Evolutionary conservation across 1,139 yeast species (phyloP).

Genomic region (Wickerhamomyces sp.): DNA sequence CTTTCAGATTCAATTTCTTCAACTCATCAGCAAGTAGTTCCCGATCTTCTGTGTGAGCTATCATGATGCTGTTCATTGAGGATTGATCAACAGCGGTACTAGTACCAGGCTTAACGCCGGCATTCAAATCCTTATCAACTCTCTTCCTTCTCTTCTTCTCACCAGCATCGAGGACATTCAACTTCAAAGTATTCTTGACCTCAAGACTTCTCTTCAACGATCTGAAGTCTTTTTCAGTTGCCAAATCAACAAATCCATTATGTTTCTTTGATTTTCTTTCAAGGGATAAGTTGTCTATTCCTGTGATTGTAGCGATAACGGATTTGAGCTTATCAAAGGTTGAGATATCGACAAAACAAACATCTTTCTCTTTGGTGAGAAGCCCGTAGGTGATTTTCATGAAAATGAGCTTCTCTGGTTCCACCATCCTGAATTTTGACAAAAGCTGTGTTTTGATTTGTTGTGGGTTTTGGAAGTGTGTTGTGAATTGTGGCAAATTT

Average conservation of each 20-base stretch:
- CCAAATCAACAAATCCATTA: conserved; percentile 36
- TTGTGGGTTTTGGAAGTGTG: too few species aligned
- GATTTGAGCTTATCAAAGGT: neutral
- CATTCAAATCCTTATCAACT: neutral
- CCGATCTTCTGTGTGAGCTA: neutral
- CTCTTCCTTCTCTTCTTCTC: neutral
- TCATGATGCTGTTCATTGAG: neutral
- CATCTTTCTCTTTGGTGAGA: too few species aligned
- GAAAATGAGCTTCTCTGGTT: too few species aligned
- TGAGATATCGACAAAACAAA: too few species aligned
- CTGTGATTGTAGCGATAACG: neutral
- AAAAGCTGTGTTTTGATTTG: too few species aligned
- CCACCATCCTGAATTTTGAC: too few species aligned
- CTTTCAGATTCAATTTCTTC: neutral
- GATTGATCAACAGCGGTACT: neutral
- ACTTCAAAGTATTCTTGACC: conserved; percentile 27
- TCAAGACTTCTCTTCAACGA: conserved; percentile 39
- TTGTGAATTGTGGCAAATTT: too few species aligned
- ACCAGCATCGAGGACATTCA: conserved; percentile 8
- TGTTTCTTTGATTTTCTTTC: conserved; percentile 38
- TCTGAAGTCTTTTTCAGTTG: conserved; percentile 36
- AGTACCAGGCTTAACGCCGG: too few species aligned
- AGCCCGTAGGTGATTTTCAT: too few species aligned
- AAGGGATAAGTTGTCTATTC: neutral
- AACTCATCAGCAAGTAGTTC: neutral